These are phyloP conservation scores for Candida verbasci DNA, from an alignment of 805 yeast species.

Conservation along the genomic window DNA sequence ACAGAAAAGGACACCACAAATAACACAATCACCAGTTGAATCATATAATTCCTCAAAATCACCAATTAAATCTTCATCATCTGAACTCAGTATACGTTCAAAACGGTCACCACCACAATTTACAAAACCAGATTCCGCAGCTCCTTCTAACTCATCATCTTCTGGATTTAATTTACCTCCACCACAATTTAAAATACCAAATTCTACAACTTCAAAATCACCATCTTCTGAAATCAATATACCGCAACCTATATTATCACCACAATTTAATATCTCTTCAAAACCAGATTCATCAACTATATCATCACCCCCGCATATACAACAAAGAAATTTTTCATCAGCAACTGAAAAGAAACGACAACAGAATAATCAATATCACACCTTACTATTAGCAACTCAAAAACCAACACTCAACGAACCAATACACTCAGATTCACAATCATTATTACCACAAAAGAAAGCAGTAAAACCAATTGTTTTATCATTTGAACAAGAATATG, in stretches of 20 bases:
- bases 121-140: too few relatives aligned
- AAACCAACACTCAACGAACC: slow-evolving; percentile 1
- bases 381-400: slow-evolving; percentile 3
- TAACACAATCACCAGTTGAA: background rate
- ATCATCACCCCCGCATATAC: background rate
- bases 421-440: background rate
- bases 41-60: background rate
- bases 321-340: background rate
- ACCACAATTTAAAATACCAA: too few relatives aligned
- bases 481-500: slow-evolving; percentile 56
- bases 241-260: too few relatives aligned
- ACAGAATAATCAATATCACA: background rate
- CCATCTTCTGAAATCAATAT: too few relatives aligned
- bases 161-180: too few relatives aligned
- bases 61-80: too few relatives aligned
- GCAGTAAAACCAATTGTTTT: slow-evolving; percentile 33
- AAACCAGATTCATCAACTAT: too few relatives aligned
- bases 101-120: too few relatives aligned
- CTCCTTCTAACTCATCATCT: too few relatives aligned
- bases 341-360: background rate
- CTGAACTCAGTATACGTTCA: too few relatives aligned
- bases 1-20: slow-evolving; percentile 1
- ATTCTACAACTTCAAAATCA: too few relatives aligned
- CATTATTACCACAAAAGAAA: background rate
- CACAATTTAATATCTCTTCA: too few relatives aligned